phyloP scores from a whole-genome alignment of 176 grass and related monocot genomes.

The Leersia perrieri region DNA sequence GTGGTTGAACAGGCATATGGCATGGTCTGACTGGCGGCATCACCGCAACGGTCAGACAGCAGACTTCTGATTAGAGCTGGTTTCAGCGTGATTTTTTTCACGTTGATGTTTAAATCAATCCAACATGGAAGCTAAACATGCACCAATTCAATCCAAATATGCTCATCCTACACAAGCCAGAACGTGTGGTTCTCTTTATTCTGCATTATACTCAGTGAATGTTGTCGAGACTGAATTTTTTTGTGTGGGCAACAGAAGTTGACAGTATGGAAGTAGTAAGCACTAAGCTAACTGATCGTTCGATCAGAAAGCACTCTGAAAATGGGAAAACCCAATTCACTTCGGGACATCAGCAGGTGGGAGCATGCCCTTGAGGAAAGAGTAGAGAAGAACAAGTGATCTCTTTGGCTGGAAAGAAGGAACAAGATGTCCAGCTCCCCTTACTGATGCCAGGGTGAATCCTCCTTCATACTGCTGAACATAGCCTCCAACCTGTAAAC shows the following conservation, averaged over 20 bases:
- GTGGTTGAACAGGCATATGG: too few relatives aligned
- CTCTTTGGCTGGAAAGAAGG: conserved; percentile 44
- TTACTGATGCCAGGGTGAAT: conserved; percentile 46
- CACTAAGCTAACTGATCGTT: neutral
- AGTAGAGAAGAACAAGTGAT: conserved; percentile 40
- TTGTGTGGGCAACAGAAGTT: neutral
- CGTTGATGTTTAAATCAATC: neutral
- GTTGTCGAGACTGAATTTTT: neutral
- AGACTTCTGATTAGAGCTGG: too few relatives aligned
- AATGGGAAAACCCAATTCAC: neutral
- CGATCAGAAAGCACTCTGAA: neutral
- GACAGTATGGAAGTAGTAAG: neutral
- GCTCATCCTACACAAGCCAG: neutral
- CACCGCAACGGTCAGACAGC: too few relatives aligned
- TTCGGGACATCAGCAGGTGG: conserved; percentile 35
- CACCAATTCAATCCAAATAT: neutral
- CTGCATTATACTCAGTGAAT: too few relatives aligned
- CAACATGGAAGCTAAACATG: neutral
- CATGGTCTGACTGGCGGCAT: too few relatives aligned
- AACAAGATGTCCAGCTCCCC: conserved; percentile 49
- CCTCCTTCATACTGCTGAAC: conserved; percentile 36
- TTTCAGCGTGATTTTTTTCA: too few relatives aligned
- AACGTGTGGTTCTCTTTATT: neutral
- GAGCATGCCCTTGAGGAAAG: conserved; percentile 44
- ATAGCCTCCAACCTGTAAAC: conserved; percentile 51